A percentile compares a stretch with the other conserved stretches of the same genome.
These are phyloP conservation scores for Ogataea neopini DNA, from an alignment of 805 yeast genomes.

Conservation along the genomic window DNA sequence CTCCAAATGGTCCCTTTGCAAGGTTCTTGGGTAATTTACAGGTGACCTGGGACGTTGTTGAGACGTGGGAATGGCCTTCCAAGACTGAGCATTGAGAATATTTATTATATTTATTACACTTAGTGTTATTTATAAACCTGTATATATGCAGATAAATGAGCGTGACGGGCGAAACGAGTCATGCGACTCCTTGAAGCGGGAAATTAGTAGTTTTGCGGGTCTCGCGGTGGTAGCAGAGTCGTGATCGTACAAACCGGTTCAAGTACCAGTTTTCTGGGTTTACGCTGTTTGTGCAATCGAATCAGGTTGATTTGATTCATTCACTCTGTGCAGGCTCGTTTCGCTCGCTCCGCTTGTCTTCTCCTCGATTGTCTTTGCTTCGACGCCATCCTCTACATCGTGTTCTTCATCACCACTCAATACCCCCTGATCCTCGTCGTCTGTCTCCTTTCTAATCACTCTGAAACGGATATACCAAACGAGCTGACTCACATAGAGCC, in stretches of 20 bases:
- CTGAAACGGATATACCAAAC: slow-evolving; percentile 63
- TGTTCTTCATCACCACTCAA: not conserved
- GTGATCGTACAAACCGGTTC: no score
- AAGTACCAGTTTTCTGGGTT: no score
- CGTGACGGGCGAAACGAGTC: not conserved
- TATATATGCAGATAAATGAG: not conserved
- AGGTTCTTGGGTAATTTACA: slow-evolving; percentile 26
- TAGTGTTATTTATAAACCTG: slow-evolving; percentile 6
- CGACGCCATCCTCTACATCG: no score
- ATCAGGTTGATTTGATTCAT: no score
- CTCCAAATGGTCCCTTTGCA: slow-evolving; percentile 22
- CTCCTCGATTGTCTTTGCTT: no score
- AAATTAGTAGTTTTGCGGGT: no score
- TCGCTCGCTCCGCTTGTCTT: no score
- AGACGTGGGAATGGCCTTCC: slow-evolving; percentile 35
- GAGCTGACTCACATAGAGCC: slow-evolving; percentile 69
- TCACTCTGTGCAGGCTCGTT: no score
- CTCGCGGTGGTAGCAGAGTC: no score
- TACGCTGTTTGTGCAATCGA: no score
- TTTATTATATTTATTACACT: slow-evolving; percentile 1
- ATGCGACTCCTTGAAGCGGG: no score
- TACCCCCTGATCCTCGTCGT: slow-evolving; percentile 2
- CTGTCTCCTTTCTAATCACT: slow-evolving; percentile 17
- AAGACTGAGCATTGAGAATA: not conserved
- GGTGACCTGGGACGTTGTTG: slow-evolving; percentile 33